Conservation (phyloP, 495 filamentous ascomycete species). For the Neurospora hispaniola region DNA sequence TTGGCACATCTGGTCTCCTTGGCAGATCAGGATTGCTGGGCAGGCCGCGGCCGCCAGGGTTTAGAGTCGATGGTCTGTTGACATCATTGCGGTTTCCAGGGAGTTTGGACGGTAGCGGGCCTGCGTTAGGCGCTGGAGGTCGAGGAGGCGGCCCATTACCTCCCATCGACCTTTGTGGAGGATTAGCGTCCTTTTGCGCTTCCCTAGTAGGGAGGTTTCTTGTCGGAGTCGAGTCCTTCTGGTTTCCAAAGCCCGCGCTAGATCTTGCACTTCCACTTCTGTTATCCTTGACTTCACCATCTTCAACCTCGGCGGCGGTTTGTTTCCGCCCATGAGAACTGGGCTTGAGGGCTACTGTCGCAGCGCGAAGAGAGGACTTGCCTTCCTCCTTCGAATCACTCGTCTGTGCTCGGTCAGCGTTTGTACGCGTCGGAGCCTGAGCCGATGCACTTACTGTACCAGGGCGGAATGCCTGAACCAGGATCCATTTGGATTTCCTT, state of each 20-base stretch:
- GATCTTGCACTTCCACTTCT: slow-evolving; percentile 22
- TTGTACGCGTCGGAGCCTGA: slow-evolving; percentile 11
- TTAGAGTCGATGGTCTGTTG: slow-evolving; percentile 26
- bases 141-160: background rate
- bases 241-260: slow-evolving; percentile 19
- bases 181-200: slow-evolving; percentile 5
- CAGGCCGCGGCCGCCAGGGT: slow-evolving; percentile 22
- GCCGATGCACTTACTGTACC: slow-evolving; percentile 35
- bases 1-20: slow-evolving; percentile 33
- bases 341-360: slow-evolving; percentile 39
- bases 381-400: slow-evolving; percentile 29
- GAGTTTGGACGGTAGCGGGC: slow-evolving; percentile 4
- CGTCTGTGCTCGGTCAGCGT: slow-evolving; percentile 24
- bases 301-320: slow-evolving; percentile 53
- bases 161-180: slow-evolving; percentile 2
- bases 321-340: slow-evolving; percentile 19
- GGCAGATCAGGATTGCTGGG: slow-evolving; percentile 31
- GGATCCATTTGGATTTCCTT: slow-evolving; percentile 69
- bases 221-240: slow-evolving; percentile 4
- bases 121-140: slow-evolving; percentile 8
- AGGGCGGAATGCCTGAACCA: slow-evolving; percentile 66
- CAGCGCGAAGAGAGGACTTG: slow-evolving; percentile 24
- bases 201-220: slow-evolving; percentile 11
- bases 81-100: slow-evolving; percentile 18
- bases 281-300: slow-evolving; percentile 68